A percentile compares a stretch with the other conserved stretches of the same genome.
Conservation (phyloP, 2,329 filamentous ascomycete species). For the Metarhizium humberi region DNA sequence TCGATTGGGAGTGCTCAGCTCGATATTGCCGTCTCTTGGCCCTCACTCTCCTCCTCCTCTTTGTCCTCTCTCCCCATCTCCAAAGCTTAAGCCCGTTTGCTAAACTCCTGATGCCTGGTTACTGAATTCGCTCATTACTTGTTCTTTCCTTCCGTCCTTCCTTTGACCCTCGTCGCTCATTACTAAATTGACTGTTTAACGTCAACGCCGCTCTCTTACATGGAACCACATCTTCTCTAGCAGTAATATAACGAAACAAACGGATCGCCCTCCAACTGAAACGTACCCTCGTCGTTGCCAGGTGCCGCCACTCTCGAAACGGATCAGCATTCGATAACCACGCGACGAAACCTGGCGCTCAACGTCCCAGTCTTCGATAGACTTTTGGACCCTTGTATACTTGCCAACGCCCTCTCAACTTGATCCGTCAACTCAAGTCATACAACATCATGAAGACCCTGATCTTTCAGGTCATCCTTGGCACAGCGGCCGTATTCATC, state of each 20-base stretch:
- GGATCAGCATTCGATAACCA: neutral
- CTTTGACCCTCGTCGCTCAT: too few relatives aligned
- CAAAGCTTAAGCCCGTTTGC: neutral
- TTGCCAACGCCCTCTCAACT: neutral
- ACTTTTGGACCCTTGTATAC: neutral
- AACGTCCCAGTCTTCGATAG: neutral
- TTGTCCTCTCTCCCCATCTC: neutral
- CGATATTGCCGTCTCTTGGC: neutral
- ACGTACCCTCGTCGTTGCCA: neutral
- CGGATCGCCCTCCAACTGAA: neutral
- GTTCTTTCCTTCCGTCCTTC: neutral
- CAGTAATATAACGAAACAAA: neutral
- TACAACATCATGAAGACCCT: slow-evolving; percentile 40
- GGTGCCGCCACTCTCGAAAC: neutral
- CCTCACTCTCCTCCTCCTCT: neutral
- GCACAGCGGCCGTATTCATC: slow-evolving; percentile 36
- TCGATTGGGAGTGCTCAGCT: neutral
- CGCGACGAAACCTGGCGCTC: neutral
- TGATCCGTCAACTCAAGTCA: neutral
- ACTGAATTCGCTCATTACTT: neutral
- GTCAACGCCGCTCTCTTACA: too few relatives aligned
- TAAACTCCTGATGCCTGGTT: neutral
- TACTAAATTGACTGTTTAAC: too few relatives aligned
- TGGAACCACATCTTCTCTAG: too few relatives aligned
- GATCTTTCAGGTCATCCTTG: slow-evolving; percentile 36